phyloP scores from a whole-genome alignment of 768 basidiomycete genomes.

The Kondoa subrosea region DNA sequence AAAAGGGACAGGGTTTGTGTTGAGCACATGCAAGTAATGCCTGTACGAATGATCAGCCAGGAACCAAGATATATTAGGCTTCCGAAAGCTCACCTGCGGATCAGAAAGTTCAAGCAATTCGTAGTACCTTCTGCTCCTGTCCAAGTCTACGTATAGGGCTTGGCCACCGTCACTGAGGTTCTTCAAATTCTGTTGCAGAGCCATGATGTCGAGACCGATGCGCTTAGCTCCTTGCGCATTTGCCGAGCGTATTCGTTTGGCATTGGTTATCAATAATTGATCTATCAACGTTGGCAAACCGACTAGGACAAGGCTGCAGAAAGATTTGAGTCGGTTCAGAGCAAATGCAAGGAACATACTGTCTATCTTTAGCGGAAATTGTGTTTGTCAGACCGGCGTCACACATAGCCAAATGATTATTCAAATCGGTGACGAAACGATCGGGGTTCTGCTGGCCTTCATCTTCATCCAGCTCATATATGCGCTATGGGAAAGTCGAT shows the following conservation, averaged over 20 bases:
- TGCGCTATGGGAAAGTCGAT: constrained; percentile 54
- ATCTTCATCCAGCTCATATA: constrained; percentile 62
- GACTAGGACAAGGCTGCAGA: constrained; percentile 60
- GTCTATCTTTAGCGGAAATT: constrained; percentile 48
- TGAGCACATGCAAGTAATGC: neutral
- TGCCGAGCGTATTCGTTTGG: constrained; percentile 49
- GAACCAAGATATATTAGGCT: neutral
- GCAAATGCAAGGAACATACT: constrained; percentile 38
- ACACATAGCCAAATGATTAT: constrained; percentile 55
- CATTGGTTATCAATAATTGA: constrained; percentile 57
- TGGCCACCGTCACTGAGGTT: constrained; percentile 46
- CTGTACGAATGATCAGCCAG: neutral
- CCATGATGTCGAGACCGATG: constrained; percentile 70
- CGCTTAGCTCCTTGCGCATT: constrained; percentile 68
- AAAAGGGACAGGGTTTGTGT: neutral
- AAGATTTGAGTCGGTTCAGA: neutral
- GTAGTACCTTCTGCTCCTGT: constrained; percentile 63
- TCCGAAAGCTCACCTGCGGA: neutral
- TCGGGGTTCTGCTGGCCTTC: constrained; percentile 83
- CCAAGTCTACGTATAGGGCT: constrained; percentile 49
- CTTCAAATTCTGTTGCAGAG: constrained; percentile 79
- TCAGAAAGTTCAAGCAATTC: constrained; percentile 34
- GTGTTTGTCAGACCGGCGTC: constrained; percentile 52
- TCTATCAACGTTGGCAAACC: constrained; percentile 76
- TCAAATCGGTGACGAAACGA: constrained; percentile 69